Percentiles rank a stretch among this genome's conserved stretches.
Conservation (phyloP, 2,329 filamentous ascomycete genomes). For the Teratosphaeria viscida region DNA sequence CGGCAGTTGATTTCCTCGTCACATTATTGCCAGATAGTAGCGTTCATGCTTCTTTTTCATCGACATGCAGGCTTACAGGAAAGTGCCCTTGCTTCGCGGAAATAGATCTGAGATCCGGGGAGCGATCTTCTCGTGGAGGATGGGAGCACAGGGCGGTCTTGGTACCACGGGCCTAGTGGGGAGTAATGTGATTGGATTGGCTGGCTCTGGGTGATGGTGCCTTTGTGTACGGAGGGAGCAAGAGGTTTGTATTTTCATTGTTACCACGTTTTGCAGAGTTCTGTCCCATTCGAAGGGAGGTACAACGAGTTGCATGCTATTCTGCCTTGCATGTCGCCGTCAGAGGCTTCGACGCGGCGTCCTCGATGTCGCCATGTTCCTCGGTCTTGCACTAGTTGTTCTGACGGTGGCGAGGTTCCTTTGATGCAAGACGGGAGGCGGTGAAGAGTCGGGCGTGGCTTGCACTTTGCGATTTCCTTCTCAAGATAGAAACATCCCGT, state of each 20-base stretch:
- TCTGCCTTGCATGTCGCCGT: not conserved
- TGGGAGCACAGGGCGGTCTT: not conserved
- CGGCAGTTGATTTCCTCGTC: not conserved
- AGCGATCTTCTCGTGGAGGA: not conserved
- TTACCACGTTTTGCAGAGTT: not conserved
- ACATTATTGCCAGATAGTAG: not conserved
- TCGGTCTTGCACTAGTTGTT: not conserved
- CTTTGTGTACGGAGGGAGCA: not conserved
- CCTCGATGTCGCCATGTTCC: not conserved
- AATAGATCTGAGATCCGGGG: not conserved
- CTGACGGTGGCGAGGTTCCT: not conserved
- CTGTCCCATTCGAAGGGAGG: not conserved
- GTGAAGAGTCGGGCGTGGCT: constrained; percentile 2
- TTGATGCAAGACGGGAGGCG: constrained; percentile 1
- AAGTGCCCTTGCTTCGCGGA: not conserved
- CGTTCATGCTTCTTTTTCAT: not conserved
- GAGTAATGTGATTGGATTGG: not conserved
- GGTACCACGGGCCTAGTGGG: not conserved
- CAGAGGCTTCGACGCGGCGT: not conserved
- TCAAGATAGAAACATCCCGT: not conserved
- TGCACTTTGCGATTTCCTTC: not conserved
- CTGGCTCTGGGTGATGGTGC: not conserved
- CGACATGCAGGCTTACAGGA: not conserved
- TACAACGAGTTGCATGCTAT: too few relatives aligned
- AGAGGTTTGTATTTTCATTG: too few relatives aligned